A percentile compares a stretch with the other conserved stretches of the same genome.
Conservation (phyloP, 139 green algal genomes). For the Yamagishiella unicocca region DNA sequence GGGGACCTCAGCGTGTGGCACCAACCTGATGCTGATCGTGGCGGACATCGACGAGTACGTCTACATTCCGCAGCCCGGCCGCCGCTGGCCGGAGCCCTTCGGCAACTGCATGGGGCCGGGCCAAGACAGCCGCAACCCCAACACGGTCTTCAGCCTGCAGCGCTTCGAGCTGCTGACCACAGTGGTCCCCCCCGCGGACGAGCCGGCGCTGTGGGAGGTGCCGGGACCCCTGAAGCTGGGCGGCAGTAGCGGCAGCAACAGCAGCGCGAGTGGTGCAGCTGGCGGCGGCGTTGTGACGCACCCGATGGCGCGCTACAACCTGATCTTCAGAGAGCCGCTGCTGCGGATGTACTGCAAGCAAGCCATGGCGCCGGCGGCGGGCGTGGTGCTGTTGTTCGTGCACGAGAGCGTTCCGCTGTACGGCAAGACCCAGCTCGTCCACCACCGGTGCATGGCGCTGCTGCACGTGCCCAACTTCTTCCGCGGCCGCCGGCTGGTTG, state of each 20-base stretch:
- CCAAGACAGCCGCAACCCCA: background rate
- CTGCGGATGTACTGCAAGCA: background rate
- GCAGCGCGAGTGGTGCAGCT: no score
- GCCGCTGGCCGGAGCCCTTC: background rate
- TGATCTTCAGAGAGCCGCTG: background rate
- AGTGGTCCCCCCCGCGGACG: background rate
- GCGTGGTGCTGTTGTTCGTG: constrained; percentile 25
- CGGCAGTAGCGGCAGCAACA: background rate
- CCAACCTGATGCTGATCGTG: constrained; percentile 3
- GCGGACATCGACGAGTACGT: constrained; percentile 26
- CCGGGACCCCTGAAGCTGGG: background rate
- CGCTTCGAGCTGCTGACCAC: background rate
- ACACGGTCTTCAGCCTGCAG: background rate
- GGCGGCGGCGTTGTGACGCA: background rate
- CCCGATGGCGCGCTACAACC: background rate
- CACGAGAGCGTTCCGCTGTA: background rate
- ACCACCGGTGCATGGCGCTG: background rate
- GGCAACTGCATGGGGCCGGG: background rate
- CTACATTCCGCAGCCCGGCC: background rate
- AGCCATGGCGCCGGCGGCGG: background rate
- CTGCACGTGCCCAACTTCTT: constrained; percentile 16
- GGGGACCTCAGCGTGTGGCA: constrained; percentile 2
- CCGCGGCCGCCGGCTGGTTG: background rate
- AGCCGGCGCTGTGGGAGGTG: background rate
- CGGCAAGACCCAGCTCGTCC: background rate